Percentiles rank a stretch among this genome's conserved stretches.
phyloP scores from a whole-genome alignment of 2,329 filamentous ascomycete species.

The Clarireedia homoeocarpa region DNA sequence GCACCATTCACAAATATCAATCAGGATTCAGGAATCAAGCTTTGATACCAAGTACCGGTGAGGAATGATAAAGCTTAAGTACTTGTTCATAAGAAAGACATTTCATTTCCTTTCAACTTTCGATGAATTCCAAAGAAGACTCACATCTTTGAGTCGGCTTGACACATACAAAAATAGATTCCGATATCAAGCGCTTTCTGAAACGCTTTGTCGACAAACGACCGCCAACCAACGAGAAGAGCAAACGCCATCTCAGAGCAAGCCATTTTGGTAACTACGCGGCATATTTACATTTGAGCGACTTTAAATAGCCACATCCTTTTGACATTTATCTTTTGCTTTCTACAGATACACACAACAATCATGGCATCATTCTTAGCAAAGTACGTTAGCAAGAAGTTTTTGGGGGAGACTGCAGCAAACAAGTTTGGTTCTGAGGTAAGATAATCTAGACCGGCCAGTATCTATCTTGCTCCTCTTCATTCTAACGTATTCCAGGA shows the following conservation, averaged over 20 bases:
- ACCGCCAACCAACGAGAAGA: slow-evolving; percentile 1
- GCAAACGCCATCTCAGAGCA: not conserved
- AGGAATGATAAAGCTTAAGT: not conserved
- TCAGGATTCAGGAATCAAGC: slow-evolving; percentile 8
- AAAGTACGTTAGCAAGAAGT: slow-evolving; percentile 48
- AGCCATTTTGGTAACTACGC: not conserved
- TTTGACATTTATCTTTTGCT: not conserved
- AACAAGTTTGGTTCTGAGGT: slow-evolving; percentile 54
- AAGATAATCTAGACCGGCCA: slow-evolving; percentile 18
- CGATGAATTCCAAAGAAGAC: slow-evolving; percentile 6
- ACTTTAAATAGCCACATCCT: not conserved
- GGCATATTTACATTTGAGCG: not conserved
- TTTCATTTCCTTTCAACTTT: not conserved
- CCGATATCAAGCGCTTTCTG: slow-evolving; percentile 8
- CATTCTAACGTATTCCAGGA: slow-evolving; percentile 48
- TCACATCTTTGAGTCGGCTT: slow-evolving; percentile 1
- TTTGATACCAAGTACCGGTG: not conserved
- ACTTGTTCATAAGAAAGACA: not conserved
- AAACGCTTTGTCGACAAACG: not conserved
- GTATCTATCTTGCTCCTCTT: not conserved
- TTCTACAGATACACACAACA: slow-evolving; percentile 8
- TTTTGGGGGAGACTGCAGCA: slow-evolving; percentile 46
- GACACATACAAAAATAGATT: slow-evolving; percentile 1
- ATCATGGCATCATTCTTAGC: slow-evolving; percentile 46
- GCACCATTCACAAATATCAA: not conserved